These are phyloP conservation scores for Lactifluus subvellereus DNA, from an alignment of 768 basidiomycete genomes.

Conservation along the genomic window DNA sequence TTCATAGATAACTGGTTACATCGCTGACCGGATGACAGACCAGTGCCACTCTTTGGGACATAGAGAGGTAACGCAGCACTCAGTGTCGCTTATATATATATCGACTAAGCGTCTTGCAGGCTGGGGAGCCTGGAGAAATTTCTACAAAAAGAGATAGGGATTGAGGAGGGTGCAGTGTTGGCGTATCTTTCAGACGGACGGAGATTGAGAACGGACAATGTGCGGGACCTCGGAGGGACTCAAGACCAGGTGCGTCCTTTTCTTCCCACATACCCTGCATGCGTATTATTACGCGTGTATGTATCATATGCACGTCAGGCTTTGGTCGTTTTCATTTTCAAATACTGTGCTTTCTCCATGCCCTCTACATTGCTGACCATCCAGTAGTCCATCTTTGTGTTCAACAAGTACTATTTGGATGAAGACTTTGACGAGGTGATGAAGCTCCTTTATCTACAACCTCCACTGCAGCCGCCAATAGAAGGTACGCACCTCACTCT, in stretches of 20 bases:
- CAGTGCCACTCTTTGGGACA: slow-evolving; percentile 64
- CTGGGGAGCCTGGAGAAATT: slow-evolving; percentile 64
- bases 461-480: slow-evolving; percentile 61
- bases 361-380: background rate
- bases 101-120: slow-evolving; percentile 34
- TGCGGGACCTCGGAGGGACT: slow-evolving; percentile 68
- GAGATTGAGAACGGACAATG: slow-evolving; percentile 61
- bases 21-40: slow-evolving; percentile 33
- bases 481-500: slow-evolving; percentile 45
- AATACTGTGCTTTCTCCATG: background rate
- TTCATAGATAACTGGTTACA: background rate
- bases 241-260: slow-evolving; percentile 59
- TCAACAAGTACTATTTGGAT: slow-evolving; percentile 77
- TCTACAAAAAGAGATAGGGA: slow-evolving; percentile 62
- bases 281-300: background rate
- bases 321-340: background rate
- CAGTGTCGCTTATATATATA: background rate
- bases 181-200: slow-evolving; percentile 79
- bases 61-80: slow-evolving; percentile 54
- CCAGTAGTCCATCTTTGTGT: slow-evolving; percentile 66
- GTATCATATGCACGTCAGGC: background rate
- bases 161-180: slow-evolving; percentile 62
- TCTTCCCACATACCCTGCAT: background rate
- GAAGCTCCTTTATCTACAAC: slow-evolving; percentile 52
- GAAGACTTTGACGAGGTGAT: slow-evolving; percentile 61